Base-by-base conservation (phyloP, 495 filamentous ascomycete genomes). In the Viridothelium virens region DNA sequence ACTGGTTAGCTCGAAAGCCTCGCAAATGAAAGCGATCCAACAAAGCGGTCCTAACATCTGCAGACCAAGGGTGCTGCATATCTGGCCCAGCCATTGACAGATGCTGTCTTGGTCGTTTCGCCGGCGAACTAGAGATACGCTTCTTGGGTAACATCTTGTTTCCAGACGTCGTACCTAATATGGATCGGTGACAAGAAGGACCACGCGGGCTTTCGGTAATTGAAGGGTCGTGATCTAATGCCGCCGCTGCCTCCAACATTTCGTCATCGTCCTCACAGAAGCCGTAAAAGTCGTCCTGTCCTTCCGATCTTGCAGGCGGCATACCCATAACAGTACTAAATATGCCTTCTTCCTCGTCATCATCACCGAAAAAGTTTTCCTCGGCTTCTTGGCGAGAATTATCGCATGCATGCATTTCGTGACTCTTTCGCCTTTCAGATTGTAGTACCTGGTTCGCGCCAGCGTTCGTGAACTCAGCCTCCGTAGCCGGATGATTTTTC, bases 1-100 rank as follows among this genome's bases (percentile, higher is more conserved):
- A 83, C 71, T 99, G 94, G 71, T 96, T 92, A n/a, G 83, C 82
- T 7, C 95, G 85, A 72, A 97, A 97, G 0, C 90, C 91, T 25
- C 82, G 83, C 67, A 99, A 83, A 65, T 88, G 81, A 71, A 99
- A 99, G 5, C 89, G 81, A 56, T 91, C 85, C 66, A 86, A 88
- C 61, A 97, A 73, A 16, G 86, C 89, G 47, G 78, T 81, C 68
- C 85, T 88, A 18, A 99, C 91, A 69, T 97, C 95, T 63, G 80
- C 79, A 16, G 92, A 96, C 94, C 94, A 99, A 9, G 84, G 79
- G 69, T 86, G 78, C 37, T 78, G 78, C 77, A 61, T 61, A 82
- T 80, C 63, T 74, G 61, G 14, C 18, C 67, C 65, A 44, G n/a
- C 61, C 39, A 65, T 65, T 7, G 34, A 44, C 25, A 62, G 36